Percentiles rank a stretch among this genome's conserved stretches.
phyloP scores from a whole-genome alignment of 495 filamentous ascomycete genomes.

The Penicillium mononematosum region DNA sequence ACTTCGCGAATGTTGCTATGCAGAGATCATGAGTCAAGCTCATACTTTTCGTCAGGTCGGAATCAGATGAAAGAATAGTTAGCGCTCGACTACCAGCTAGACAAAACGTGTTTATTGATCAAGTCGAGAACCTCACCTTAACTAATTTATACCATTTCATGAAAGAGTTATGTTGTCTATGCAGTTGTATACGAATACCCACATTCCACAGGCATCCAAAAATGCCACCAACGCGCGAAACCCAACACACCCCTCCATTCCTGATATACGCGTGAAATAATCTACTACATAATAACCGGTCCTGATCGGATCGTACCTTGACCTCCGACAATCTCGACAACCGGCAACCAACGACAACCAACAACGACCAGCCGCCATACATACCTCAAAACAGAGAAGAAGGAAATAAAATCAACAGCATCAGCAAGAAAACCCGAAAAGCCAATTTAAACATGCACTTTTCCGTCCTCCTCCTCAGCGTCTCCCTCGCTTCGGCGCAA shows the following conservation, averaged over 20 bases:
- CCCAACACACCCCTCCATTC: constrained; percentile 4
- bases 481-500: constrained; percentile 9
- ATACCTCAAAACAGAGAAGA: background rate
- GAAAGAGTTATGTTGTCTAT: background rate
- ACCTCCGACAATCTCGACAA: background rate
- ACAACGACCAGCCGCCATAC: background rate
- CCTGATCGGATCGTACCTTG: background rate
- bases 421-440: background rate
- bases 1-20: constrained; percentile 1
- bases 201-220: constrained; percentile 22
- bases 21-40: background rate
- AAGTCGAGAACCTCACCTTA: background rate
- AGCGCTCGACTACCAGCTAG: background rate
- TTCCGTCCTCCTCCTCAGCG: constrained; percentile 15
- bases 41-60: background rate
- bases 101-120: background rate
- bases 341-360: background rate
- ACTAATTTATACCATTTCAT: background rate
- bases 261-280: background rate
- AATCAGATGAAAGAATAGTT: background rate
- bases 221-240: constrained; percentile 13
- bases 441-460: constrained; percentile 15
- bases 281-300: background rate
- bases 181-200: background rate
- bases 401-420: background rate